phyloP scores from a whole-genome alignment of 164 flowering plant species.

The Kingdonia uniflora region DNA sequence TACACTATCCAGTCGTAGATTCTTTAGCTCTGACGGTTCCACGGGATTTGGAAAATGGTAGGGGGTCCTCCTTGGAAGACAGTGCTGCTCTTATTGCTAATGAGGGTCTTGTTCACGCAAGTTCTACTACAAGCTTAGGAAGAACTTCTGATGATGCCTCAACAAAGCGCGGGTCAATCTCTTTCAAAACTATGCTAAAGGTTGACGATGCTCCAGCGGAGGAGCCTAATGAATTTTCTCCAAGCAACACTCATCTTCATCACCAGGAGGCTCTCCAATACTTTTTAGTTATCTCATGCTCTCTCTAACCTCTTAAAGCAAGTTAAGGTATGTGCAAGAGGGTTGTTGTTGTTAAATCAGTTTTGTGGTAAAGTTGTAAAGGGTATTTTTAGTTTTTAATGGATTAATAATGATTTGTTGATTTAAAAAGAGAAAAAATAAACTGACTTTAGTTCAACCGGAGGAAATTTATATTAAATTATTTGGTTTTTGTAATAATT shows the following conservation, averaged over 20 bases:
- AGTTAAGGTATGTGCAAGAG: slow-evolving; percentile 1
- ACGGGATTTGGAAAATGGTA: no score
- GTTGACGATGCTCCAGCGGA: slow-evolving; percentile 34
- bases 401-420: slow-evolving; percentile 15
- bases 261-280: slow-evolving; percentile 25
- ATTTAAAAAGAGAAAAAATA: no score
- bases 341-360: slow-evolving; percentile 7
- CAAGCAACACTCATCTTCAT: slow-evolving; percentile 6
- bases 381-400: slow-evolving; percentile 8
- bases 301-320: slow-evolving; percentile 5
- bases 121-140: slow-evolving; percentile 28
- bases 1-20: no score
- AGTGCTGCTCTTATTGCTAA: slow-evolving; percentile 53
- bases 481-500: no score
- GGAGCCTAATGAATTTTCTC: slow-evolving; percentile 24
- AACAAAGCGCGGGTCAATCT: slow-evolving; percentile 69
- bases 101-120: slow-evolving; percentile 38
- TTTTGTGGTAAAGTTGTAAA: slow-evolving; percentile 21
- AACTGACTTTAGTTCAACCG: no score
- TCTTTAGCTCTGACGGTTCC: no score
- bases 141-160: slow-evolving; percentile 53
- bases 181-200: slow-evolving; percentile 53
- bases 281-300: slow-evolving; percentile 25
- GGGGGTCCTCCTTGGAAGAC: slow-evolving; percentile 27
- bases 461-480: no score